These are phyloP conservation scores for Carpinus viminea DNA, from an alignment of 306 rosid genomes.

Conservation along the genomic window DNA sequence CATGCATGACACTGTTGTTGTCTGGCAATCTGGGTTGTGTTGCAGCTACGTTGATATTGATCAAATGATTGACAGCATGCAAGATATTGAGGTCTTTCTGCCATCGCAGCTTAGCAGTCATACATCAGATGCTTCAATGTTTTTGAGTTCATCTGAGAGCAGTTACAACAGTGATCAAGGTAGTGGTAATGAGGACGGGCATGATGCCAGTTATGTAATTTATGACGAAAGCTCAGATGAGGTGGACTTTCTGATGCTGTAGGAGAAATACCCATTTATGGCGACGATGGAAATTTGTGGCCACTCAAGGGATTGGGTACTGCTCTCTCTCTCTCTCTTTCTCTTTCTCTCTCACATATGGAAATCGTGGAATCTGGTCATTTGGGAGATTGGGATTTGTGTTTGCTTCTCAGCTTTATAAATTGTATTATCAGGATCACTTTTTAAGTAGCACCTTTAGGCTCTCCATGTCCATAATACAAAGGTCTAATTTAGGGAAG, in stretches of 20 bases:
- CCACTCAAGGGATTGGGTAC: slow-evolving; percentile 50
- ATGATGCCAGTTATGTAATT: slow-evolving; percentile 51
- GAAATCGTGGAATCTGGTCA: not conserved
- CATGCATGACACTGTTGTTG: slow-evolving; percentile 21
- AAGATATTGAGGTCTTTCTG: slow-evolving; percentile 67
- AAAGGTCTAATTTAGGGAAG: not conserved
- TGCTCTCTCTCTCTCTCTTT: slow-evolving; percentile 21
- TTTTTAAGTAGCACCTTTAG: not conserved
- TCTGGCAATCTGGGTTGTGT: slow-evolving; percentile 35
- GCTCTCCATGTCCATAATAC: not conserved
- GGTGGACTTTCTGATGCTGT: slow-evolving; percentile 57
- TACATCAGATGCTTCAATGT: slow-evolving; percentile 67
- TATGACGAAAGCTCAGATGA: slow-evolving; percentile 93
- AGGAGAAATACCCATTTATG: slow-evolving; percentile 31
- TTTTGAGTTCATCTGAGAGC: slow-evolving; percentile 83
- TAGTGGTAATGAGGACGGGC: slow-evolving; percentile 94
- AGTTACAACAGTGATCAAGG: slow-evolving; percentile 93
- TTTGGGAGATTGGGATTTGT: slow-evolving; percentile 10
- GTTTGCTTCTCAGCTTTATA: not conserved
- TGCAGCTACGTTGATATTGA: slow-evolving; percentile 77
- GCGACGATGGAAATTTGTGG: slow-evolving; percentile 37
- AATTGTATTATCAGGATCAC: not conserved
- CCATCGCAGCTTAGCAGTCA: slow-evolving; percentile 73
- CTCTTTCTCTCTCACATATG: not conserved
- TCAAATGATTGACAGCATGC: slow-evolving; percentile 60